Evolutionary conservation across 108 stramenopile species (phyloP).

Genomic region (Mediolabrus comicus): DNA sequence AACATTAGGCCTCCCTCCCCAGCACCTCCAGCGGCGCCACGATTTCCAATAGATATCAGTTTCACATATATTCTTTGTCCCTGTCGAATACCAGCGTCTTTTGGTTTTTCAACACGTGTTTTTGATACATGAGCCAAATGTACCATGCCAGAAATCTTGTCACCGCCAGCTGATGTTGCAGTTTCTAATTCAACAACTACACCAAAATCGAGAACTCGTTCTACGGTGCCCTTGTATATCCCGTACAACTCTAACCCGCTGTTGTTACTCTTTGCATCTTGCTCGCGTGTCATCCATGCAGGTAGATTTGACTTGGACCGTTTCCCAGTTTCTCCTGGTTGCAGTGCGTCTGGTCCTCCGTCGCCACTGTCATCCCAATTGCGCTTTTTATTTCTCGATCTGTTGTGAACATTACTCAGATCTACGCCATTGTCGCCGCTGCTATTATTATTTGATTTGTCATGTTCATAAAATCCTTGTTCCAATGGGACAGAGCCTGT

Average conservation of each 20-base stretch:
- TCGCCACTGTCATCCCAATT: conserved; percentile 30
- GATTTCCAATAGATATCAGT: conserved; percentile 74
- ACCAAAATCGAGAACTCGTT: conserved; percentile 92
- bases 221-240: conserved; percentile 82
- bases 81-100: conserved; percentile 65
- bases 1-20: conserved; percentile 67
- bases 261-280: conserved; percentile 23
- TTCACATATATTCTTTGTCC: conserved; percentile 89
- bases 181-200: conserved; percentile 77
- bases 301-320: conserved; percentile 75
- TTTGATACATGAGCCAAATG: conserved; percentile 82
- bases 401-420: conserved; percentile 27
- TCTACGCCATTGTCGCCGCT: conserved; percentile 1
- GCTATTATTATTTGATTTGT: conserved; percentile 17
- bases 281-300: conserved; percentile 81
- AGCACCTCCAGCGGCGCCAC: conserved; percentile 32
- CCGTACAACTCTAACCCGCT: conserved; percentile 56
- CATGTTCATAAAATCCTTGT: conserved; percentile 81
- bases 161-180: background rate
- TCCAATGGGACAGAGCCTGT: conserved; percentile 70
- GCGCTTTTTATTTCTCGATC: conserved; percentile 23
- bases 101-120: conserved; percentile 41
- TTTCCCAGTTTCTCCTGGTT: conserved; percentile 18
- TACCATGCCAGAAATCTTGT: conserved; percentile 80
- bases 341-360: background rate